Base-by-base conservation (phyloP, 2,329 filamentous ascomycete genomes). In the Aureobasidium melanogenum region DNA sequence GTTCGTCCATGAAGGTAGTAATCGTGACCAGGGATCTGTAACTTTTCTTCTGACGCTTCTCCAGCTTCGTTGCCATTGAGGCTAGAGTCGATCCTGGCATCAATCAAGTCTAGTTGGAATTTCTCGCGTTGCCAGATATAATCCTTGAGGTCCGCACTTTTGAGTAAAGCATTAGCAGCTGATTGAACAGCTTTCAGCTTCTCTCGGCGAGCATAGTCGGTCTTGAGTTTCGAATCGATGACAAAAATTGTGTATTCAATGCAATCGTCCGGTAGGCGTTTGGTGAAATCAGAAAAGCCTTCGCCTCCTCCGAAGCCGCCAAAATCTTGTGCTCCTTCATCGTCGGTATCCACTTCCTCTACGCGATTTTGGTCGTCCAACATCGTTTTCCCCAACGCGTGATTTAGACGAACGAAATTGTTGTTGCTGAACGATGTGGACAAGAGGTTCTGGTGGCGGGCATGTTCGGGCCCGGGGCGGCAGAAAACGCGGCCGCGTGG, bases 121-220 rank as follows among this genome's bases (percentile, higher is more conserved):
- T 80, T 76, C 58, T 96, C 91, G 14, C 91, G 84, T 72, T 99
- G 94, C 94, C 94, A 99, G 64, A 99, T 96, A 68, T 97, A 96
- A 64, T 89, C 87, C 66, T 84, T 86, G n/a, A 93, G 80, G 8
- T 91, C 75, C 2, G 80, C 77, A 15, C 46, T 43, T 46, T 84
- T 84, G 28, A 77, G 77, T n/a, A 94, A 74, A 30, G 84, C 79
- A 2, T 81, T 75, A 0, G 88, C 86, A 1, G 84, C 81, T 72
- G 85, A 89, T 58, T 91, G 85, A 10, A 96, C 80, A 22, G 81
- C 76, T 61, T 89, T 87, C n/a, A 97, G 80, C 22, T 82, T 81
- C 26, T 83, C 74, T 12, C 89, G 78, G n/a, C 83, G 76, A 65
- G 83, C 82, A 60, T 81, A 79, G 19, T 82, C 75, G 19, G 71